Percentiles rank a stretch among this genome's conserved stretches.
Evolutionary conservation across 805 yeast genomes (phyloP).

Genomic region (Saccharomycopsis capsularis): DNA sequence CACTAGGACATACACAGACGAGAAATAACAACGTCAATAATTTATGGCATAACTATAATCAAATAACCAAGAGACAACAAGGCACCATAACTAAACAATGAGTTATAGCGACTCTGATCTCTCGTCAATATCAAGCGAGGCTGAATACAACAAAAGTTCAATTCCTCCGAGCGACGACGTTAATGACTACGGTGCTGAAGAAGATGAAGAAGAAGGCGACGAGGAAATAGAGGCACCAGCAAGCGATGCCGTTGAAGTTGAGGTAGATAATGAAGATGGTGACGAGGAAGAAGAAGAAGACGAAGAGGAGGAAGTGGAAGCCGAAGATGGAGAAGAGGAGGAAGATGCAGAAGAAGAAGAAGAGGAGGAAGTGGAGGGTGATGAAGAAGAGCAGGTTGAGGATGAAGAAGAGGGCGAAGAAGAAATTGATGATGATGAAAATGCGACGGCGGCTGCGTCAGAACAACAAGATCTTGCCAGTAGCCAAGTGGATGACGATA

Average conservation of each 20-base stretch:
- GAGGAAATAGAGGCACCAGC: background rate
- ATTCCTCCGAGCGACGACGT: background rate
- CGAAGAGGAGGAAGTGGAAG: slow-evolving; percentile 5
- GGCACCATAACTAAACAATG: too few relatives aligned
- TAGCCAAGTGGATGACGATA: slow-evolving; percentile 16
- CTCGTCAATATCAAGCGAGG: background rate
- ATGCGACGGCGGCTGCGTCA: too few relatives aligned
- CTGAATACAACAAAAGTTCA: background rate
- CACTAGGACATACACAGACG: too few relatives aligned
- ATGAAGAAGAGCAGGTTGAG: slow-evolving; percentile 15
- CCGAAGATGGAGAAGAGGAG: slow-evolving; percentile 7
- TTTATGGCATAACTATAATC: too few relatives aligned
- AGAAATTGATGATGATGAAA: slow-evolving; percentile 6
- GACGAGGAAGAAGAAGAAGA: slow-evolving; percentile 7
- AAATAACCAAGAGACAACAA: too few relatives aligned
- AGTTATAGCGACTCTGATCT: background rate
- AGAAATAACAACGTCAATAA: too few relatives aligned
- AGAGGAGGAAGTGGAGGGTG: slow-evolving; percentile 16
- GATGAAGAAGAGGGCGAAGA: slow-evolving; percentile 15
- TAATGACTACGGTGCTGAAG: background rate
- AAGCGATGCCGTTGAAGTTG: background rate
- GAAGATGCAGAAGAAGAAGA: slow-evolving; percentile 2
- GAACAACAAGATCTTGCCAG: slow-evolving; percentile 2
- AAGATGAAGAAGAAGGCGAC: background rate
- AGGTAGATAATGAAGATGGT: slow-evolving; percentile 4